Base-by-base conservation (phyloP, 352 stramenopile genomes). In the Phytophthora syringae region DNA sequence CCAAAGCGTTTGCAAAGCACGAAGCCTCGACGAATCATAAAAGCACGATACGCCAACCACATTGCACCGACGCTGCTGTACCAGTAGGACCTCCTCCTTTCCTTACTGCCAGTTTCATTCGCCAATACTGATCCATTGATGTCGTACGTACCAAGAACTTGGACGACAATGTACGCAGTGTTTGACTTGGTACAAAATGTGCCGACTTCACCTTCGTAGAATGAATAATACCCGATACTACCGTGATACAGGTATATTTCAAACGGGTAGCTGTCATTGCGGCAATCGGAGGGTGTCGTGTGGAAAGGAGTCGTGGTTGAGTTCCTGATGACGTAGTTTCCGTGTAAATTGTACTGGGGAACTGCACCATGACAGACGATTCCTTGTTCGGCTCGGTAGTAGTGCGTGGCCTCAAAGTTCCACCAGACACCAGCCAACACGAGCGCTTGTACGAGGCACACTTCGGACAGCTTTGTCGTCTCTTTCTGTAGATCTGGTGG, bases 201-300 rank as follows among this genome's bases (percentile, higher is more conserved):
- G 6, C 69, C 59, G 0, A 49, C 42, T 24, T 58, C 52, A 5
- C 53, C 54, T 60, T 66, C 55, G 49, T 67, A 72, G 34, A 51
- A 63, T 1, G 57, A 72, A 37, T 72, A 72, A 32, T 59, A 77
- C 0, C 64, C 69, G 15, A 74, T 57, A 24, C 56, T 72, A 3
- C 55, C 57, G 16, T 77, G 69, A 28, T 77, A 77, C 4, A 74
- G 59, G 28, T 76, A 72, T 3, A 52, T 1, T 28, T 66, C 20
- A 25, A 60, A 53, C 2, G 40, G 15, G 6, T 52, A 66, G n/a
- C 58, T 66, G 11, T 66, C 40, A 12, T 60, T 36, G 9, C 9
- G 28, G 7, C 58, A 65, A 42, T 12, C 34, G 15, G 65, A 63
- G 0, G 51, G 16, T 66, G 42, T 42, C 52, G 2, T 45, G 48